Percentiles rank a stretch among this genome's conserved stretches.
phyloP scores from a whole-genome alignment of 1,284 basidiomycete genomes.

The Tetrapyrgos nigripes region DNA sequence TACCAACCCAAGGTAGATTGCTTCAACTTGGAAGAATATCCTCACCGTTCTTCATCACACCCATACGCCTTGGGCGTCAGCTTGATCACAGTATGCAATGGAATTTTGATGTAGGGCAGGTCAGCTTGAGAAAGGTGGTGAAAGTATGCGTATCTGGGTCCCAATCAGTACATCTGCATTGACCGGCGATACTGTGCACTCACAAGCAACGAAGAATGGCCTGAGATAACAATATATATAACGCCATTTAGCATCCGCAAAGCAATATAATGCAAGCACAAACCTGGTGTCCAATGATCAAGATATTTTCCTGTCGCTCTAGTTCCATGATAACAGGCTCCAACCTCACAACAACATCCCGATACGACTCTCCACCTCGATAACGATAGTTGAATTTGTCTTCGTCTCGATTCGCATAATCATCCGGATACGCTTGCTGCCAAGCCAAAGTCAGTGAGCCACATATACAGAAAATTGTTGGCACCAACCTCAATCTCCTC shows the following conservation, averaged over 20 bases:
- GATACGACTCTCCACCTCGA: constrained; percentile 93
- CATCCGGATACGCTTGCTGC: constrained; percentile 94
- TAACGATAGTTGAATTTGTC: constrained; percentile 99
- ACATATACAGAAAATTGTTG: background rate
- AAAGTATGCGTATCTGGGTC: constrained; percentile 90
- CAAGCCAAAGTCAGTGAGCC: background rate
- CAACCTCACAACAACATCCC: constrained; percentile 94
- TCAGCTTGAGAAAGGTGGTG: constrained; percentile 93
- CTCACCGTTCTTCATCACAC: constrained; percentile 93
- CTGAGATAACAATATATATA: constrained; percentile 38
- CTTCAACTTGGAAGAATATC: constrained; percentile 9
- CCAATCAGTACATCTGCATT: background rate
- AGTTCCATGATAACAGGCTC: constrained; percentile 99
- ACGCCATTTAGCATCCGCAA: background rate
- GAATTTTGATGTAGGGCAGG: constrained; percentile 97
- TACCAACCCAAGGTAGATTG: constrained; percentile 5
- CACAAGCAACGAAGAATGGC: constrained; percentile 91
- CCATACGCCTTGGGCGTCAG: constrained; percentile 98
- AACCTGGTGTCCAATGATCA: constrained; percentile 96
- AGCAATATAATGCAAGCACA: constrained; percentile 19
- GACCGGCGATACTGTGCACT: constrained; percentile 33
- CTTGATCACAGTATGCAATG: constrained; percentile 97
- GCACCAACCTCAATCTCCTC: constrained; percentile 87
- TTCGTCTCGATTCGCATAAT: constrained; percentile 98
- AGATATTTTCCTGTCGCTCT: constrained; percentile 95